Evolutionary conservation across 2,329 filamentous ascomycete genomes (phyloP), one percentile per base, ranked within the genome.

Genomic region (Hypocreales sp.): DNA sequence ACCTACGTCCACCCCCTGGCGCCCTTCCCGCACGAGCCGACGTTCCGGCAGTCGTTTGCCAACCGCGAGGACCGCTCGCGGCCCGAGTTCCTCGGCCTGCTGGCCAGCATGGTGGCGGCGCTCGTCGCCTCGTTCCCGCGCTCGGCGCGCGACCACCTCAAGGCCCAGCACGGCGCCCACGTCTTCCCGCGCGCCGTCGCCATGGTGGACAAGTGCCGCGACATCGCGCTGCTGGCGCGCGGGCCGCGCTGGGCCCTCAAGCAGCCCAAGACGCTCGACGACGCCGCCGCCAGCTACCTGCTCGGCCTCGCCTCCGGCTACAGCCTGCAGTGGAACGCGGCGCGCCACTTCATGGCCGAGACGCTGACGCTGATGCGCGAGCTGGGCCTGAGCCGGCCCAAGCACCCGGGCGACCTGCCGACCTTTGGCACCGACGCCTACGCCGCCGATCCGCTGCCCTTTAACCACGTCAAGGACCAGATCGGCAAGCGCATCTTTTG

Each of bases 401-500:
- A 49, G 53, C 55, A 50, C 30, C 44, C 46, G 17, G 50, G 44
- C 20, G 55, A 51, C 22, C 41, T 48, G 29, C 52, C 45, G 8
- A 54, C 40, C 1, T 59, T 60, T 41, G 56, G 55, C 12, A 48
- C 48, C 21, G 53, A 58, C 30, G 37, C 44, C 5, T 51, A 43
- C 30, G 53, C 51, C 5, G 45, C 46, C 2, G 53, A 59, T 7
- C 51, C 52, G 5, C 51, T 58, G 23, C 55, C 62, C 1, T 69
- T 79, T 33, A 75, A 81, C 39, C 74, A 77, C 26, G 67, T 84
- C 27, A 73, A 75, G 42, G 71, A 76, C 41, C 76, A 84, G 49
- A 67, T 80, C 25, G 72, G 77, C 25, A 78, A 79, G 46, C 69
- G 79, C 35, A 74, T 92, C 22, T 93, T 92, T 48, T 93, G 84